phyloP scores from a whole-genome alignment of 352 stramenopile genomes.

The Phytophthora idaei region DNA sequence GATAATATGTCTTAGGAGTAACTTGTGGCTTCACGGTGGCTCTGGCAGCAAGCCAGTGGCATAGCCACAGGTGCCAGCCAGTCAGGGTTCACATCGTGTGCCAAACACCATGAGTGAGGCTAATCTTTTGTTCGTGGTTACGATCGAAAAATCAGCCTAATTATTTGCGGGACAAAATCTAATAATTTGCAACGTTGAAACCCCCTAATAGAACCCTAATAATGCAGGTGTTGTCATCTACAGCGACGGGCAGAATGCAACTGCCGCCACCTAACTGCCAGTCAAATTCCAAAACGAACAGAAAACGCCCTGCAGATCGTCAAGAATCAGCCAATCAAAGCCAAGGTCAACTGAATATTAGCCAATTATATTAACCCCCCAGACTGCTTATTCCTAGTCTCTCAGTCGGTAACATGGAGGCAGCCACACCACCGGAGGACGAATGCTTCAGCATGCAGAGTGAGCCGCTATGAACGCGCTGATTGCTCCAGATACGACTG shows the following conservation, averaged over 20 bases:
- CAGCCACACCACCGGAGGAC: not conserved
- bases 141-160: too few relatives aligned
- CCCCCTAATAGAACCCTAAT: too few relatives aligned
- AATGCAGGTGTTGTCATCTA: not conserved
- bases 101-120: too few relatives aligned
- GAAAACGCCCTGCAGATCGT: not conserved
- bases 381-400: not conserved
- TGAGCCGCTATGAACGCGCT: not conserved
- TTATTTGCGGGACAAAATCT: too few relatives aligned
- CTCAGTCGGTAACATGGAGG: not conserved
- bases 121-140: too few relatives aligned
- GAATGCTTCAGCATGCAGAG: not conserved
- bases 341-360: not conserved
- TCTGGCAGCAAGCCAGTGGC: too few relatives aligned
- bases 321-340: not conserved
- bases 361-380: not conserved
- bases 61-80: too few relatives aligned
- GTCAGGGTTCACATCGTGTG: too few relatives aligned
- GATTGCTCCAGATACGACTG: not conserved
- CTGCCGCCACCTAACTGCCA: not conserved
- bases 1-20: too few relatives aligned
- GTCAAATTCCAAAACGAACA: not conserved
- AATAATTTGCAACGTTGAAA: too few relatives aligned
- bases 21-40: too few relatives aligned
- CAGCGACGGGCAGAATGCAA: not conserved